A percentile compares a stretch with the other conserved stretches of the same genome.
phyloP scores from a whole-genome alignment of 345 rosid genomes.

The Adansonia digitata region DNA sequence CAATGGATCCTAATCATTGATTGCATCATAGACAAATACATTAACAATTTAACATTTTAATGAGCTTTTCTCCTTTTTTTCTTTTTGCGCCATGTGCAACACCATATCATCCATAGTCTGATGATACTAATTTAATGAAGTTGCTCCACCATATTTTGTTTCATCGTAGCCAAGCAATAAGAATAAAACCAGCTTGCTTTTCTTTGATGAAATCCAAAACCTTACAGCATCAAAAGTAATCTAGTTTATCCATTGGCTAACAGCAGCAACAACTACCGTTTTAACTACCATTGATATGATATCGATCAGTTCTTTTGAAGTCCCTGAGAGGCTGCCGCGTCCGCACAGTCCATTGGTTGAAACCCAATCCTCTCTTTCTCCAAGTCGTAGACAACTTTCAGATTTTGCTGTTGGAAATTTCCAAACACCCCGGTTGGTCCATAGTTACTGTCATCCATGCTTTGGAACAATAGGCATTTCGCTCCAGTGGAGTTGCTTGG shows the following conservation, averaged over 20 bases:
- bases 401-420: conserved; percentile 83
- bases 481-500: conserved; percentile 60
- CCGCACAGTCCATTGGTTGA: conserved; percentile 72
- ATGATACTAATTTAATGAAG: background rate
- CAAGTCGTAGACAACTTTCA: conserved; percentile 74
- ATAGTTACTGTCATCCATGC: conserved; percentile 61
- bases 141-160: conserved; percentile 14
- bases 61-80: too few species aligned
- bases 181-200: conserved; percentile 17
- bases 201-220: conserved; percentile 8
- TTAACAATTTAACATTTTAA: too few species aligned
- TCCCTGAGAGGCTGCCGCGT: conserved; percentile 45
- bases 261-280: conserved; percentile 19
- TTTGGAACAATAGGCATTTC: conserved; percentile 63
- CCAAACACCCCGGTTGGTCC: conserved; percentile 83
- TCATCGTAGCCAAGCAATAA: conserved; percentile 5
- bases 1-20: too few species aligned
- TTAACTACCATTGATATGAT: too few species aligned
- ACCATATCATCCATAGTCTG: too few species aligned
- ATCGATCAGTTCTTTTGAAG: conserved; percentile 38
- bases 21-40: background rate
- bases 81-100: conserved; percentile 1
- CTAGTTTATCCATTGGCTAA: conserved; percentile 4
- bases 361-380: conserved; percentile 72
- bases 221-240: conserved; percentile 1